Evolutionary conservation across 306 rosid species (phyloP).

Genomic region (Quercus dentata): DNA sequence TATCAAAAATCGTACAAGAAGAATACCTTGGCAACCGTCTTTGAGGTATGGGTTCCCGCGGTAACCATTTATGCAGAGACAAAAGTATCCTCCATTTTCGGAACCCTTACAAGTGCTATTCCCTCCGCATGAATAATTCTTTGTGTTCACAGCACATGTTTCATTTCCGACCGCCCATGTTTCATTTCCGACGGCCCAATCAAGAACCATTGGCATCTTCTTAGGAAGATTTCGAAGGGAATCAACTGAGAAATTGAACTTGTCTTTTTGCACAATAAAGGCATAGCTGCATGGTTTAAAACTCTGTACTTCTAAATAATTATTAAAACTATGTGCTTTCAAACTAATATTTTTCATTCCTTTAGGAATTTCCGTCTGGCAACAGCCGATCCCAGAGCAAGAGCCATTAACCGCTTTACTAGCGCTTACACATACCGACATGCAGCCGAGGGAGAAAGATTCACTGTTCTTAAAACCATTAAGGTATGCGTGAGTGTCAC

Average conservation of each 20-base stretch:
- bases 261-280: not conserved
- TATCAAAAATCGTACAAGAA: too few species aligned
- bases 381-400: constrained; percentile 16
- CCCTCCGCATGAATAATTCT: too few species aligned
- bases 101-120: too few species aligned
- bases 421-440: not conserved
- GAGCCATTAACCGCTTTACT: not conserved
- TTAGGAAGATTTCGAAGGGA: not conserved
- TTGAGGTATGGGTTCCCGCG: too few species aligned
- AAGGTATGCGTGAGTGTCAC: too few species aligned
- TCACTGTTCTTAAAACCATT: too few species aligned
- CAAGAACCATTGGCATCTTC: not conserved
- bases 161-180: too few species aligned
- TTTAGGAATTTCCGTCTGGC: not conserved
- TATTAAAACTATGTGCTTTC: not conserved
- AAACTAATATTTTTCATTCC: not conserved
- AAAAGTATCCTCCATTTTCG: too few species aligned
- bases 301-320: fast-evolving
- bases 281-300: constrained; percentile 15
- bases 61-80: too few species aligned
- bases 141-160: too few species aligned
- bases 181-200: not conserved
- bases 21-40: too few species aligned
- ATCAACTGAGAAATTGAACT: not conserved
- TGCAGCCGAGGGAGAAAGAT: not conserved